Base-by-base conservation (phyloP, 352 stramenopile species). In the Phytopythium vexans region DNA sequence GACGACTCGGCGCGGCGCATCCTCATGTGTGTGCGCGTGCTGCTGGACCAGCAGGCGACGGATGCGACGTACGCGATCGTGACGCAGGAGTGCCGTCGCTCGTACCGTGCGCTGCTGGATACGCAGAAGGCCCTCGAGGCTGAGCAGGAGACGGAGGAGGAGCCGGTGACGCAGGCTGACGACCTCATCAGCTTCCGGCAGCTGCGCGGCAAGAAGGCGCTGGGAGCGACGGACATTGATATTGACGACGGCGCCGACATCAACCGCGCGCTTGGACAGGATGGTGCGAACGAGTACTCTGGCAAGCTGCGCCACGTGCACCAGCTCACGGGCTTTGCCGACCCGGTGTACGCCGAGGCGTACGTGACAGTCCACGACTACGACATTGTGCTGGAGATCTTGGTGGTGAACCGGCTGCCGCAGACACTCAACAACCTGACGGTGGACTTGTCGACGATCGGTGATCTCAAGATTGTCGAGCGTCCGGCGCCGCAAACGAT, bases 341-440 rank as follows among this genome's bases (percentile, higher is more conserved):
- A 99, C 72, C 96, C 97, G 2, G 97, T 99, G 45, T 99, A 99
- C 72, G 97, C 96, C 16, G 98, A 99, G 74, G 97, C 97, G 11
- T 96, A 97, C 56, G 95, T 99, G n/a, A 99, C 96, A 15, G 97
- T 99, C 16, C 97, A 99, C 67, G 97, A 99, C 62, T 99, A 99
- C 69, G 98, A 99, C 77, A 99, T 99, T 75, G 88, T 99, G 60
- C 78, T 99, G 50, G 95, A 99, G 68, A 98, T 99, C 60, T 69
- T 99, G 48, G 89, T 99, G 27, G 98, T 99, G 49, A 99, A 99
- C 75, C 94, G 97, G 41, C 97, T 98, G 54, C 89, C 96, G 44
- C 92, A 98, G 65, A 99, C 97, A 12, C 79, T 99, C 37, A 98
- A 96, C 54, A 99, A 99, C 67, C 70, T 99, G 32, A 98, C 89